phyloP scores from a whole-genome alignment of 2,329 filamentous ascomycete genomes.

The Monosporascus cannonballus region DNA sequence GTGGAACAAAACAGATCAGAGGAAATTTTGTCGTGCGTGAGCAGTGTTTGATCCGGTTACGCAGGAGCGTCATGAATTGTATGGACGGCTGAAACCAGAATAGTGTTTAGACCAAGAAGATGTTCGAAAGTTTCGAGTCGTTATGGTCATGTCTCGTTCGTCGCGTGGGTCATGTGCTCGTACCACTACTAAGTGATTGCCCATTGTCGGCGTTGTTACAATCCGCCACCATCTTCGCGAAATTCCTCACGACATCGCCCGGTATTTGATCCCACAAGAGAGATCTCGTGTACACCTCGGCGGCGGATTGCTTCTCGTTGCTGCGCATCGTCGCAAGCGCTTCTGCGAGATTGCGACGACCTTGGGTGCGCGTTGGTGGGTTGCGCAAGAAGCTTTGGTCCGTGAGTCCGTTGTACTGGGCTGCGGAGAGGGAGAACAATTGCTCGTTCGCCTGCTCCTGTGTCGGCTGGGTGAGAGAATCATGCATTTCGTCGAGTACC shows the following conservation, averaged over 20 bases:
- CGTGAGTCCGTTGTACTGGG: constrained; percentile 82
- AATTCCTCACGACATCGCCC: constrained; percentile 83
- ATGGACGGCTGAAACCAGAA: constrained; percentile 22
- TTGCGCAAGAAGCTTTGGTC: constrained; percentile 66
- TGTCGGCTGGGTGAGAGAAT: constrained; percentile 66
- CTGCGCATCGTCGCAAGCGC: constrained; percentile 74
- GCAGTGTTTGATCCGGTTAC: constrained; percentile 26
- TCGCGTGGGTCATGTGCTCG: constrained; percentile 36
- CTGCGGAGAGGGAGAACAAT: constrained; percentile 76
- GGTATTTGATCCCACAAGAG: constrained; percentile 94
- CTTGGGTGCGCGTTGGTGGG: constrained; percentile 46
- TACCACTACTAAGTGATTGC: constrained; percentile 36
- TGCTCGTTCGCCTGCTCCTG: constrained; percentile 85
- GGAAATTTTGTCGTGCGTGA: constrained; percentile 26
- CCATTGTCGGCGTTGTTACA: constrained; percentile 47
- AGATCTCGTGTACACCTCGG: constrained; percentile 88
- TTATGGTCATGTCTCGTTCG: constrained; percentile 31
- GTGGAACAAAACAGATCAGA: constrained; percentile 21
- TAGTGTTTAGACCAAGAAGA: constrained; percentile 9
- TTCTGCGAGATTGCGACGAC: constrained; percentile 71
- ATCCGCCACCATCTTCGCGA: constrained; percentile 84
- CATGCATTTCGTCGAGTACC: constrained; percentile 60
- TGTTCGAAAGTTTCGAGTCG: constrained; percentile 5
- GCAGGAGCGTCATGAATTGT: constrained; percentile 23
- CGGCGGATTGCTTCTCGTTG: constrained; percentile 64